Conservation (phyloP, 2,329 filamentous ascomycete genomes). For the Fusarium sulawesiense region DNA sequence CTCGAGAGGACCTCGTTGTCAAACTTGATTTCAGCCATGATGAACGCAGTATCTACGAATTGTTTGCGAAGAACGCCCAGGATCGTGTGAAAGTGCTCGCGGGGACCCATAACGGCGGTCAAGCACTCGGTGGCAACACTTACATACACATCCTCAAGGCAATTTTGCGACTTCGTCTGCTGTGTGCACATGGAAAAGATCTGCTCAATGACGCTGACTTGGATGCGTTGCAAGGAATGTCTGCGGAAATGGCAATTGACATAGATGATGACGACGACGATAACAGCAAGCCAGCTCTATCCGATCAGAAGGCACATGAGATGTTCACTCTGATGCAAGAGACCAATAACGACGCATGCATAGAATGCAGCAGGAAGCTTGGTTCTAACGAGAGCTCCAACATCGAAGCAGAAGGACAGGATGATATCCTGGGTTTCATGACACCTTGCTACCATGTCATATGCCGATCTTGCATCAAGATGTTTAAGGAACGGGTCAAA, state of each 20-base stretch:
- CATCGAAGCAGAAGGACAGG: slow-evolving; percentile 68
- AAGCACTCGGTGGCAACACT: slow-evolving; percentile 81
- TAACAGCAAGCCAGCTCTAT: slow-evolving; percentile 66
- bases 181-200: slow-evolving; percentile 95
- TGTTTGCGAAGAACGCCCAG: slow-evolving; percentile 84
- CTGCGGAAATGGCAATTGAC: slow-evolving; percentile 87
- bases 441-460: slow-evolving; percentile 89
- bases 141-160: slow-evolving; percentile 94
- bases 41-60: slow-evolving; percentile 82
- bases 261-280: slow-evolving; percentile 84
- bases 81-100: slow-evolving; percentile 82
- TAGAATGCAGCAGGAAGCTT: slow-evolving; percentile 74
- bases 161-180: slow-evolving; percentile 87
- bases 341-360: slow-evolving; percentile 80
- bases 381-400: slow-evolving; percentile 66
- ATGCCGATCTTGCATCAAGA: slow-evolving; percentile 77
- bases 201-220: slow-evolving; percentile 87
- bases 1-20: slow-evolving; percentile 77
- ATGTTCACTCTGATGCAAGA: slow-evolving; percentile 87
- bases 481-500: slow-evolving; percentile 66
- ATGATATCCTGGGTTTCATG: slow-evolving; percentile 79
- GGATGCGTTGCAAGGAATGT: slow-evolving; percentile 81
- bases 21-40: slow-evolving; percentile 79
- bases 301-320: slow-evolving; percentile 81
- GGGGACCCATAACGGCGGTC: slow-evolving; percentile 67